Evolutionary conservation across 805 yeast genomes (phyloP).

Genomic region (Pichia rugopelliculosa): DNA sequence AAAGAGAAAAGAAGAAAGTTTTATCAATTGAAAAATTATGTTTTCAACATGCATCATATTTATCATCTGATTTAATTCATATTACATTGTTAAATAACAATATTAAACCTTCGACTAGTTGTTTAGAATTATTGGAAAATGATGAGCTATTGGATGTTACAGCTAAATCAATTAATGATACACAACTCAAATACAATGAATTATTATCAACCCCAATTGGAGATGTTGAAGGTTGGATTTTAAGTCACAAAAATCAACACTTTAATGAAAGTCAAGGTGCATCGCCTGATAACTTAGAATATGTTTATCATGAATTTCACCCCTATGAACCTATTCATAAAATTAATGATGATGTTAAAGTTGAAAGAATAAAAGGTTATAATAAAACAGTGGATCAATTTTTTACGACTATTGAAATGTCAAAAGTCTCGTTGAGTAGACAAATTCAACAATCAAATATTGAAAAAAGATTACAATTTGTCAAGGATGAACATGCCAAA

Average conservation of each 20-base stretch:
- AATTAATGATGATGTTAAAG: conserved; percentile 25
- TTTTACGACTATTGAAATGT: conserved; percentile 78
- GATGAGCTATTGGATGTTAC: conserved; percentile 25
- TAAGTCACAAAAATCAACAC: conserved; percentile 51
- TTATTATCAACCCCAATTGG: conserved; percentile 31
- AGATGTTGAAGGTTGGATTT: conserved; percentile 49
- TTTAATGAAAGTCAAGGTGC: conserved; percentile 36
- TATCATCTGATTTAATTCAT: conserved; percentile 73
- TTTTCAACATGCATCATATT: conserved; percentile 60
- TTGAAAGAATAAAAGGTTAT: conserved; percentile 50
- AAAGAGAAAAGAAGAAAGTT: conserved; percentile 36
- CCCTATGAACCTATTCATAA: conserved; percentile 41
- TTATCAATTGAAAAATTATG: conserved; percentile 62
- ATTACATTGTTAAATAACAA: conserved; percentile 41
- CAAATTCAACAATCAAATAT: conserved; percentile 77
- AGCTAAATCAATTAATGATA: conserved; percentile 36
- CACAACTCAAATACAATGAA: conserved; percentile 37
- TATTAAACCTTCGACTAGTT: conserved; percentile 33
- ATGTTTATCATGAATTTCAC: conserved; percentile 46
- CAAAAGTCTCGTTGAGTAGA: conserved; percentile 63
- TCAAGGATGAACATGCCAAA: conserved; percentile 61
- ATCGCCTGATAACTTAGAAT: conserved; percentile 30
- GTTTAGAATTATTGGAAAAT: conserved; percentile 27
- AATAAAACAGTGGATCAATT: conserved; percentile 77
- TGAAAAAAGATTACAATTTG: conserved; percentile 62